Conservation (phyloP, 139 green algal genomes). For the Edaphochlamys debaryana region DNA sequence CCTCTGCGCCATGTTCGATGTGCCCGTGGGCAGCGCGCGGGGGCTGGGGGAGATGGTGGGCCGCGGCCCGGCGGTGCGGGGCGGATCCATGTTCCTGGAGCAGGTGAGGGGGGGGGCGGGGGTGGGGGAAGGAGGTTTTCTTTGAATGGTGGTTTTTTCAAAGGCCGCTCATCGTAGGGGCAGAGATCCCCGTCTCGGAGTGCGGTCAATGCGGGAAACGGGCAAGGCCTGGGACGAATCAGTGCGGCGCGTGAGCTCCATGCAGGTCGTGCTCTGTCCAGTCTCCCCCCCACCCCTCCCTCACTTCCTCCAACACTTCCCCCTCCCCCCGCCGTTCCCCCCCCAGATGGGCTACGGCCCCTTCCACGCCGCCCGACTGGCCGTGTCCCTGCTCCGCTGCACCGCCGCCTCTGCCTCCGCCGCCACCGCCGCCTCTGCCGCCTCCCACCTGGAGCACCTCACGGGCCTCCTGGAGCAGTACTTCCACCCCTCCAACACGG, state of each 20-base stretch:
- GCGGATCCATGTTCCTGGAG: constrained; percentile 23
- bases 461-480: constrained; percentile 85
- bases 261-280: too few species aligned
- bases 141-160: too few species aligned
- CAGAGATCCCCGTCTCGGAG: too few species aligned
- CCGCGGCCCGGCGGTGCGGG: constrained; percentile 8
- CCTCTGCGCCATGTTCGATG: constrained; percentile 72
- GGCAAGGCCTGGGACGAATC: too few species aligned
- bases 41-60: constrained; percentile 3
- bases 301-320: not conserved
- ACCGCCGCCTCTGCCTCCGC: not conserved
- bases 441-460: constrained; percentile 40
- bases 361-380: constrained; percentile 13
- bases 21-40: constrained; percentile 78
- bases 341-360: constrained; percentile 16
- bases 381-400: constrained; percentile 39
- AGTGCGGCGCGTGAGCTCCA: too few species aligned
- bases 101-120: constrained; percentile 39
- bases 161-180: too few species aligned
- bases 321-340: not conserved
- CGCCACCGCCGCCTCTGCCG: constrained; percentile 19
- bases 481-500: constrained; percentile 88
- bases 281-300: too few species aligned
- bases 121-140: not conserved
- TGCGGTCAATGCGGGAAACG: too few species aligned